phyloP scores from a whole-genome alignment of 345 rosid species.

The Hevea brasiliensis region DNA sequence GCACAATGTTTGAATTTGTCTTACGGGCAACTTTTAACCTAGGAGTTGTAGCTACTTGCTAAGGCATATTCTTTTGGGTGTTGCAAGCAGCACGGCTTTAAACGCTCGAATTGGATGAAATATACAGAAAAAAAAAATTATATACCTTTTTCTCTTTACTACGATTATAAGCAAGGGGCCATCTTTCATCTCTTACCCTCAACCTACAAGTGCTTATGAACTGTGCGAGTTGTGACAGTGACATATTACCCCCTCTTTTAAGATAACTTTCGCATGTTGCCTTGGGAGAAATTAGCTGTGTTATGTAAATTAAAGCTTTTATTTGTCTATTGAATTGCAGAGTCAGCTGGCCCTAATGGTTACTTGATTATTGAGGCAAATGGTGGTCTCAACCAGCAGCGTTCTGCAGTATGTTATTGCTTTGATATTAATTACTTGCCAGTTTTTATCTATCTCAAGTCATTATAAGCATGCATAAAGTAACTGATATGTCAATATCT shows the following conservation, averaged over 20 bases:
- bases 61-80: neutral
- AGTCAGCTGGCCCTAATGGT: conserved; percentile 48
- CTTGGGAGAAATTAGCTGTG: neutral
- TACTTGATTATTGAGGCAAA: conserved; percentile 85
- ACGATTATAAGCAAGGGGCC: neutral
- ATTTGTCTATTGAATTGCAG: conserved; percentile 36
- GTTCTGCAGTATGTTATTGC: conserved; percentile 67
- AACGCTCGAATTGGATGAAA: neutral
- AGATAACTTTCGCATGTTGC: neutral
- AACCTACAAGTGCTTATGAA: neutral
- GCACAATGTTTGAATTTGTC: neutral
- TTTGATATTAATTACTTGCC: neutral
- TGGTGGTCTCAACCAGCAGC: conserved; percentile 98
- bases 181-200: neutral
- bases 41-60: neutral
- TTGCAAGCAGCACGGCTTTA: neutral
- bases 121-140: no score
- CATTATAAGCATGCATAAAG: neutral
- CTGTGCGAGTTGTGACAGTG: neutral
- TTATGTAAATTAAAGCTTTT: conserved; percentile 4
- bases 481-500: neutral
- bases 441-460: neutral
- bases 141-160: neutral
- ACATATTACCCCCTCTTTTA: no score
- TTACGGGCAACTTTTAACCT: neutral